phyloP scores from a whole-genome alignment of 805 yeast species.

The Hanseniaspora taiwanica region DNA sequence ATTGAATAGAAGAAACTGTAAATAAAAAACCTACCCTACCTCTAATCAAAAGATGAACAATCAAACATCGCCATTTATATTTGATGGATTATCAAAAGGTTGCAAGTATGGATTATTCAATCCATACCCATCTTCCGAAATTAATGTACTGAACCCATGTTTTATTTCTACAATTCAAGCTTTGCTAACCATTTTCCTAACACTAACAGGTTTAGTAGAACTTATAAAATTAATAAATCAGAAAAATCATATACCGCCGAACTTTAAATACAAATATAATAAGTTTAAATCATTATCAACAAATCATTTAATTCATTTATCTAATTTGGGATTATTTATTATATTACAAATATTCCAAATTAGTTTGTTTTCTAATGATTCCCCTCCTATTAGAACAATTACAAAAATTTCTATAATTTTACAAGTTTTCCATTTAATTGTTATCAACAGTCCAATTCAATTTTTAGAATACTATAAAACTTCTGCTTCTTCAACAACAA shows the following conservation, averaged over 20 bases:
- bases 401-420: slow-evolving; percentile 7
- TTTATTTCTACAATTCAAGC: slow-evolving; percentile 15
- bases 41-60: not conserved
- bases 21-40: not conserved
- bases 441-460: slow-evolving; percentile 18
- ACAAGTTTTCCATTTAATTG: slow-evolving; percentile 12
- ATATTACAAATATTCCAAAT: slow-evolving; percentile 8
- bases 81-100: not conserved
- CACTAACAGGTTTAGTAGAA: slow-evolving; percentile 15
- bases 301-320: slow-evolving; percentile 12
- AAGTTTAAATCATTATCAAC: slow-evolving; percentile 8
- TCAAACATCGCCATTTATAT: not conserved
- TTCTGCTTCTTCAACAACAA: slow-evolving; percentile 17
- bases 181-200: slow-evolving; percentile 9
- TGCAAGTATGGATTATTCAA: slow-evolving; percentile 13
- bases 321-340: slow-evolving; percentile 13
- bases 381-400: slow-evolving; percentile 9
- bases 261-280: slow-evolving; percentile 4
- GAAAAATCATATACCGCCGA: slow-evolving; percentile 12
- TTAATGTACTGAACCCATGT: slow-evolving; percentile 25
- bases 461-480: slow-evolving; percentile 18
- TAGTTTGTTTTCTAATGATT: slow-evolving; percentile 2
- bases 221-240: slow-evolving; percentile 9
- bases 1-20: no score
- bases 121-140: slow-evolving; percentile 23